These are phyloP conservation scores for Sonneratia caseolaris DNA, from an alignment of 345 rosid species.

Conservation along the genomic window DNA sequence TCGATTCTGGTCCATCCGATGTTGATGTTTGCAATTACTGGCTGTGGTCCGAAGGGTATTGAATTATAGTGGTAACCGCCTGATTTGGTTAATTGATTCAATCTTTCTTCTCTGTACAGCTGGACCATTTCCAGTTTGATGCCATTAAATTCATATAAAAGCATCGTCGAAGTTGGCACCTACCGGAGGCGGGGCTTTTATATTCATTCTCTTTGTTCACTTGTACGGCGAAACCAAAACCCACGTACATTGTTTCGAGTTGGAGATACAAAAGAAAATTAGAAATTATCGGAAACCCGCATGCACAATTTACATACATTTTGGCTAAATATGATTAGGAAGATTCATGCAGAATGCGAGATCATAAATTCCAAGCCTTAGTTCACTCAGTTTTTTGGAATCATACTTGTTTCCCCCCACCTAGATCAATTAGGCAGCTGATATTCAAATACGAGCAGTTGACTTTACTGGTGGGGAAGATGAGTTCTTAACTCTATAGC, in stretches of 20 bases:
- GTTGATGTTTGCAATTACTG: conserved; percentile 13
- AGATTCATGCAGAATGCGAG: no score
- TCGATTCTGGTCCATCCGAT: conserved; percentile 24
- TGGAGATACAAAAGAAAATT: neutral
- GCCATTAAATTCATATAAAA: neutral
- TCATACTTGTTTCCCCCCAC: no score
- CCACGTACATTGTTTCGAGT: neutral
- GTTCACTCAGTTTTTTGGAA: no score
- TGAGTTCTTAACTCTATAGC: neutral
- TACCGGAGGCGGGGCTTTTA: neutral
- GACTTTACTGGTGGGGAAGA: neutral
- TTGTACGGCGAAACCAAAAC: neutral
- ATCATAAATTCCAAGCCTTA: no score
- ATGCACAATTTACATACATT: no score
- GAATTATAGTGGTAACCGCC: conserved; percentile 7
- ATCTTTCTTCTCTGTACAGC: neutral
- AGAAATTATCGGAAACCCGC: neutral
- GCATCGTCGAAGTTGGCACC: neutral
- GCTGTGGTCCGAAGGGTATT: conserved; percentile 29
- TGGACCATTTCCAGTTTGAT: conserved; percentile 21
- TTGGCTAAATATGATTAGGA: no score
- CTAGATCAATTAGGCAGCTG: no score
- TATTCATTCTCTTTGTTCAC: neutral
- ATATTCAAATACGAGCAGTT: no score
- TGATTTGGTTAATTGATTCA: neutral